phyloP scores from a whole-genome alignment of 148 eudicot species.

The Persicaria tinctoria region DNA sequence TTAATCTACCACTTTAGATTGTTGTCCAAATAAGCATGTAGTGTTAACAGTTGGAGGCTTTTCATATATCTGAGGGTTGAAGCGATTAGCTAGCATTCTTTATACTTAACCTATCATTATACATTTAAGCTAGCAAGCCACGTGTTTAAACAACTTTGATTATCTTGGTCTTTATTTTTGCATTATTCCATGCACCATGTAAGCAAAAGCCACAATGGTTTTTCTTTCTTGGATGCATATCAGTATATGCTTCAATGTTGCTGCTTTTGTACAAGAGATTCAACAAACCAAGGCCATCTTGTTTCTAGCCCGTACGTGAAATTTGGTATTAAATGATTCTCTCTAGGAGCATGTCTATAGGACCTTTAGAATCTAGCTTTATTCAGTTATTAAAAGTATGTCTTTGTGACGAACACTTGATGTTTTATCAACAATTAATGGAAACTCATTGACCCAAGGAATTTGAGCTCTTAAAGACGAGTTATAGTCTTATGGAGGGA shows the following conservation, averaged over 20 bases:
- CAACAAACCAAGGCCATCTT: background rate
- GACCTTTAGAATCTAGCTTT: background rate
- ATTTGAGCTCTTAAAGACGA: background rate
- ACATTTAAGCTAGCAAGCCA: background rate
- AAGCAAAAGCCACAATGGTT: background rate
- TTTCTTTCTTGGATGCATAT: background rate
- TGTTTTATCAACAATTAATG: background rate
- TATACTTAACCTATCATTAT: background rate
- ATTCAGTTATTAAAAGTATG: background rate
- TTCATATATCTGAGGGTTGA: background rate
- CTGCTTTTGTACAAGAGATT: background rate
- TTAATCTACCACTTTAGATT: no score
- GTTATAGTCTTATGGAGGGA: background rate
- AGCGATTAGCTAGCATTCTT: background rate
- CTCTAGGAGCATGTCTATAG: background rate
- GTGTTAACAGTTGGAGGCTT: background rate
- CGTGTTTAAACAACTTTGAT: background rate
- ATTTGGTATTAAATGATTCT: background rate
- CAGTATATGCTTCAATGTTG: background rate
- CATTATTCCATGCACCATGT: background rate
- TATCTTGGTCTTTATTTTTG: background rate
- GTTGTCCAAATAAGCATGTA: no score
- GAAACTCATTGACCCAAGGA: background rate
- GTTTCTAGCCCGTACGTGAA: background rate
- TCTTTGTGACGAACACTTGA: background rate